Percentiles rank a stretch among this genome's conserved stretches.
phyloP scores from a whole-genome alignment of 176 grass and related monocot genomes.

The Hordeum vulgare region DNA sequence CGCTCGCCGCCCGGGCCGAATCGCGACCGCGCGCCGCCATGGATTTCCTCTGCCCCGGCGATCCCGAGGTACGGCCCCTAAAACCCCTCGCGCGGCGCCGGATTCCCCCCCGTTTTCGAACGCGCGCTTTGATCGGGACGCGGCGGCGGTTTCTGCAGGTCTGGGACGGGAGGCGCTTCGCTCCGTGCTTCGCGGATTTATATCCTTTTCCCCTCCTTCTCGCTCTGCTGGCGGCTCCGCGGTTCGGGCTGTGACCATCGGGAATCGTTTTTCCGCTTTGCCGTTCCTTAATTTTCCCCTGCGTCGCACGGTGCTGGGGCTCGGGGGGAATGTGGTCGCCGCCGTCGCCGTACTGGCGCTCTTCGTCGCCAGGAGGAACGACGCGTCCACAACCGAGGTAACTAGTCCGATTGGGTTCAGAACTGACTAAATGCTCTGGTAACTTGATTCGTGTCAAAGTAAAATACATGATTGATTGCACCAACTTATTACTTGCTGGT shows the following conservation, averaged over 20 bases:
- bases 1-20: background rate
- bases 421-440: background rate
- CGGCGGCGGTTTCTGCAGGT: slow-evolving; percentile 26
- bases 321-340: slow-evolving; percentile 50
- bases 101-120: background rate
- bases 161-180: slow-evolving; percentile 60
- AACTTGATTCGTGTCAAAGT: background rate
- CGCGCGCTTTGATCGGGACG: background rate
- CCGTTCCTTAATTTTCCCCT: slow-evolving; percentile 11
- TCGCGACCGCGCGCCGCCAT: background rate
- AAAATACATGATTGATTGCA: background rate
- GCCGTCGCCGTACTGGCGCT: slow-evolving; percentile 23
- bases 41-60: slow-evolving; percentile 53
- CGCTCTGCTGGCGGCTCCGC: background rate
- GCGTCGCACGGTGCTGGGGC: slow-evolving; percentile 51
- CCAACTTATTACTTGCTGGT: background rate
- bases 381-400: slow-evolving; percentile 28
- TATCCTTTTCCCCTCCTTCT: slow-evolving; percentile 43
- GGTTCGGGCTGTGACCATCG: background rate
- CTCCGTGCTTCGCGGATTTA: slow-evolving; percentile 81
- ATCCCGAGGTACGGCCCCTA: slow-evolving; percentile 20
- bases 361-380: slow-evolving; percentile 24
- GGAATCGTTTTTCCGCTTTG: background rate
- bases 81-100: background rate
- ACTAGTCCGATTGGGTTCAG: background rate